Evolutionary conservation across 1,284 basidiomycete genomes (phyloP).

Genomic region (Moniliella sp.): DNA sequence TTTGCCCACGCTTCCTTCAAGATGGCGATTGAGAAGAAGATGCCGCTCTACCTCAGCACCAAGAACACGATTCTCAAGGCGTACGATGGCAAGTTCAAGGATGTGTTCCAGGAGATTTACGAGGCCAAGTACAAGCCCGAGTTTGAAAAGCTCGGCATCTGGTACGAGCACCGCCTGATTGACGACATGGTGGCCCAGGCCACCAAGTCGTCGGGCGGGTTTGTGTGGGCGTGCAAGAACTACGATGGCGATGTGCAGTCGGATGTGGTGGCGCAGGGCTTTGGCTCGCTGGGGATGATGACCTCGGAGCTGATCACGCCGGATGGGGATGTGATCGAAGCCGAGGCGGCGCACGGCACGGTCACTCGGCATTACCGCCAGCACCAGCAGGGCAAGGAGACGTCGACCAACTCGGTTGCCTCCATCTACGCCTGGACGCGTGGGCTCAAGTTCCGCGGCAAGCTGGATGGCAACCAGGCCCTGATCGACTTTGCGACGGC

Average conservation of each 20-base stretch:
- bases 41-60: slow-evolving; percentile 44
- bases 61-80: slow-evolving; percentile 34
- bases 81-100: slow-evolving; percentile 83
- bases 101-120: slow-evolving; percentile 88
- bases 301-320: neutral
- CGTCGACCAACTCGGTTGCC: slow-evolving; percentile 79
- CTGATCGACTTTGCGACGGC: slow-evolving; percentile 53
- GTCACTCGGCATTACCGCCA: slow-evolving; percentile 42
- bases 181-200: slow-evolving; percentile 60
- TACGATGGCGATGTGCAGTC: slow-evolving; percentile 23
- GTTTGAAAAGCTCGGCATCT: slow-evolving; percentile 63
- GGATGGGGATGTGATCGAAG: neutral
- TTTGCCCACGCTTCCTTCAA: slow-evolving; percentile 96
- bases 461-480: slow-evolving; percentile 61
- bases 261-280: slow-evolving; percentile 11
- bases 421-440: slow-evolving; percentile 99
- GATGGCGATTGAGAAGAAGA: slow-evolving; percentile 82
- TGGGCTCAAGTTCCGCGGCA: slow-evolving; percentile 65
- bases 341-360: slow-evolving; percentile 44
- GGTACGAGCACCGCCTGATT: slow-evolving; percentile 78
- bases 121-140: slow-evolving; percentile 54
- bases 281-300: neutral
- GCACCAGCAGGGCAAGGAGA: slow-evolving; percentile 74
- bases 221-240: slow-evolving; percentile 79
- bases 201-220: slow-evolving; percentile 85